A percentile compares a stretch with the other conserved stretches of the same genome.
These are phyloP conservation scores for Catharanthus roseus DNA, from an alignment of 257 asterid genomes.

Conservation along the genomic window DNA sequence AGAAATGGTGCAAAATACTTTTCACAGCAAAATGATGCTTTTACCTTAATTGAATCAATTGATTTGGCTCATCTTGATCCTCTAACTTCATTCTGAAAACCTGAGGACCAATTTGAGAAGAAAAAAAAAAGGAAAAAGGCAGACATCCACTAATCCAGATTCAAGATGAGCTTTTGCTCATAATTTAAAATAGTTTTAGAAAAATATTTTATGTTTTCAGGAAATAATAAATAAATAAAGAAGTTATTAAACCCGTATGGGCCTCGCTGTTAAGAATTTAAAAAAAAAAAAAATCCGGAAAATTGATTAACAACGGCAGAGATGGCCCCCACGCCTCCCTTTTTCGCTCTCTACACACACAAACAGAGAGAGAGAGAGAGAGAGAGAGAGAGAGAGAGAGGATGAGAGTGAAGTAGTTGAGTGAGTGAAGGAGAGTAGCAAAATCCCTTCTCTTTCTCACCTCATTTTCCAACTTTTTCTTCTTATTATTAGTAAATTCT, in stretches of 20 bases:
- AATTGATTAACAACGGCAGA: neutral
- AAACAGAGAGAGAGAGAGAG: neutral
- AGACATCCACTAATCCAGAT: too few species aligned
- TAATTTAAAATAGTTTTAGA: too few species aligned
- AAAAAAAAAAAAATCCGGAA: conserved; percentile 1
- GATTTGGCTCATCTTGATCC: too few species aligned
- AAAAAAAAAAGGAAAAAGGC: too few species aligned
- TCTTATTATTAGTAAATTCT: too few species aligned
- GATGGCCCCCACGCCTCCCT: neutral
- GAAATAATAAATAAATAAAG: too few species aligned
- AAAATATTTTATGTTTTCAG: too few species aligned
- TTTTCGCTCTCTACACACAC: neutral
- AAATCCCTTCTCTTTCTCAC: neutral
- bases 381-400: neutral
- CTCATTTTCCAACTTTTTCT: neutral
- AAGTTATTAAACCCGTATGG: neutral
- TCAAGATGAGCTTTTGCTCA: neutral
- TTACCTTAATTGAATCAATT: too few species aligned
- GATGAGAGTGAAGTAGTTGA: neutral
- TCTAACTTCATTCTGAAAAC: too few species aligned
- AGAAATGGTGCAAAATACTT: too few species aligned
- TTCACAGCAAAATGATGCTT: too few species aligned
- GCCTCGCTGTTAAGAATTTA: neutral
- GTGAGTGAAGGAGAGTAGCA: conserved; percentile 10
- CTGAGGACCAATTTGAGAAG: too few species aligned